Evolutionary conservation across 2,329 filamentous ascomycete genomes (phyloP).

Genomic region (Colletotrichum karsti): DNA sequence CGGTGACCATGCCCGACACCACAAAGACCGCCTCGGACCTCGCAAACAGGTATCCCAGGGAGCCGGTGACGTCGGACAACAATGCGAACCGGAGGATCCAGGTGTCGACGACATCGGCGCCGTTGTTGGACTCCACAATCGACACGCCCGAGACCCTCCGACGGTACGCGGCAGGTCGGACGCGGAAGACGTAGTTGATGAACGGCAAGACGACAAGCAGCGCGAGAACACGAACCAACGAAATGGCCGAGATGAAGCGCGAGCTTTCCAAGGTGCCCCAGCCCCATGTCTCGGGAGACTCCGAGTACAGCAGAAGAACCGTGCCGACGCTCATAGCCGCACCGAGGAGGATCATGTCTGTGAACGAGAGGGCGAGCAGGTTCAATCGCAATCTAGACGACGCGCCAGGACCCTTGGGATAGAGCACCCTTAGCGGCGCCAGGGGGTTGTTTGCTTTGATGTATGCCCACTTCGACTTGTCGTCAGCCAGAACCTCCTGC

Average conservation of each 20-base stretch:
- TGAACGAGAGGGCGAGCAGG: conserved; percentile 79
- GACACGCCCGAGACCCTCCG: conserved; percentile 46
- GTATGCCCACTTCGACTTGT: conserved; percentile 34
- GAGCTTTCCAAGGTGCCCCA: conserved; percentile 87
- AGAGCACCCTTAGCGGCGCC: conserved; percentile 79
- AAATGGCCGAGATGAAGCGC: conserved; percentile 82
- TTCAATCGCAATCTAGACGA: conserved; percentile 75
- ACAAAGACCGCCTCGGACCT: conserved; percentile 72
- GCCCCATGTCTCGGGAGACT: conserved; percentile 78
- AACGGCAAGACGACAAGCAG: conserved; percentile 80
- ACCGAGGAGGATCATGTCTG: conserved; percentile 85
- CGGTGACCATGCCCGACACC: conserved; percentile 74
- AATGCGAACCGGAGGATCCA: conserved; percentile 79
- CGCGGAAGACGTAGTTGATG: conserved; percentile 79
- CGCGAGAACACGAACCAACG: conserved; percentile 76
- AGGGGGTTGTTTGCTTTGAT: conserved; percentile 68
- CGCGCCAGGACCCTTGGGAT: conserved; percentile 73
- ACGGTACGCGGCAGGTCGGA: conserved; percentile 54
- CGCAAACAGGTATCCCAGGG: conserved; percentile 76
- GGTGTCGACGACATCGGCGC: conserved; percentile 82
- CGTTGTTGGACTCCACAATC: conserved; percentile 62
- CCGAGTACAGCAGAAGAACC: conserved; percentile 86
- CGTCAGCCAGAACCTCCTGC: conserved; percentile 44
- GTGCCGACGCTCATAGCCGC: conserved; percentile 82
- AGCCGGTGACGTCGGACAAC: conserved; percentile 79